Evolutionary conservation across 2,329 filamentous ascomycete genomes (phyloP), one percentile per base, ranked within the genome.

Genomic region (Epichloe glyceriae): DNA sequence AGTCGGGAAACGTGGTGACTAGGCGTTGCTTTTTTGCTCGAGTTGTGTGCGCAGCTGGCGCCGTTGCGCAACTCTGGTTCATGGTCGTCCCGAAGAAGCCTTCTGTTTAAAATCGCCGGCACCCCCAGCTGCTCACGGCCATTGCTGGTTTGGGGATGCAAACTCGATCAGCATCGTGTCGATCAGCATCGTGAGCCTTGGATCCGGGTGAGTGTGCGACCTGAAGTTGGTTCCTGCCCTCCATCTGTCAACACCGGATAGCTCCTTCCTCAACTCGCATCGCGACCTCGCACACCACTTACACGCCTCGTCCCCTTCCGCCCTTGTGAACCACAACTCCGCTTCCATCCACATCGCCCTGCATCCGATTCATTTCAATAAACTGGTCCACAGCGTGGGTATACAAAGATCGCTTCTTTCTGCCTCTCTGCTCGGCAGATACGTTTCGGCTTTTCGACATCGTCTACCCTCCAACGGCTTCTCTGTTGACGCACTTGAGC

Each of bases 211-310:
- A 30, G 30, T 34, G 37, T 47, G 30, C 38, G 20, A 47, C 45
- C 22, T 34, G 45, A 50, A 22, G 33, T 47, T 30, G 19, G n/a
- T 41, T 43, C 40, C n/a, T 52, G 34, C 34, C 42, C 20, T 19
- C 42, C 15, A 26, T 41, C 20, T 46, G 37, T 26, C n/a, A 38
- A 11, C 34, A 17, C 44, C 26, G 34, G 44, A 46, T 48, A 34
- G 48, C 48, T 50, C 51, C 51, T 53, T 50, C 51, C 51, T 35
- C 17, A 11, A 17, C 39, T 46, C 33, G 40, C 39, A 50, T 48
- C 26, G 26, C 39, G n/a, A 37, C 6, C 51, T 43, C 39, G 42
- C 39, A 26, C 44, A 26, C 49, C 47, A 49, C 47, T 52, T 52
- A 51, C 50, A 48, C 33, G 40, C 45, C 45, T 46, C 33, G 41